Base-by-base conservation (phyloP, 1,139 yeast species). In the Zygoascus hellenicus region DNA sequence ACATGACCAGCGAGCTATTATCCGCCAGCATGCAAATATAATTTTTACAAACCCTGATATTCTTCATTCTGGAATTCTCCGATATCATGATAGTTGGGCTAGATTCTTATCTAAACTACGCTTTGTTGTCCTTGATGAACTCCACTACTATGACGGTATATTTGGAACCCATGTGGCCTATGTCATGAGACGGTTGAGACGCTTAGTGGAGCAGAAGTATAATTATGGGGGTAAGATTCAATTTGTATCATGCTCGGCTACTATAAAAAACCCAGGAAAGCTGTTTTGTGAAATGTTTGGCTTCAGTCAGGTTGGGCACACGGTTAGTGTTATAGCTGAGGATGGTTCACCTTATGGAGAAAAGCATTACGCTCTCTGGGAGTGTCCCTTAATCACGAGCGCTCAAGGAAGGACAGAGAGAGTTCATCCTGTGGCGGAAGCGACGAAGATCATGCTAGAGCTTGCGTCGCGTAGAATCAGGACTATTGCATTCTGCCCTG, bases 31-130 rank as follows among this genome's bases (percentile, higher is more conserved):
- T 46, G 88, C 96, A 0, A 81, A 83, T 49, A 83, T 92, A 4
- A 81, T 92, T 9, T 88, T 92, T 62, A 87, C 97, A 0, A 92
- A 92, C 59, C 99, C 98, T 0, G 99, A 92, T 61, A 87, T 92
- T 71, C 71, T 94, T 2, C 98, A 92, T 65, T 77, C 89, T 0
- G 81, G 92, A 15, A 79, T 92, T 11, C 66, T 92, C 16, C 97
- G 98, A 0, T 49, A 54, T 15, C 62, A 68, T 63, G 51, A 50
- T 9, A 42, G 37, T 5, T 92, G 98, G 97, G 68, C 75, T 32
- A 72, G 76, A 35, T 87, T 90, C 60, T 66, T 92, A 6, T 61
- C 69, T 16, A 75, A 78, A 45, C 67, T 92, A 54, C 78, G 76
- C 58, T 83, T 75, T 57, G 83, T 92, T 2, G 95, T 92, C 0